Percentiles rank a stretch among this genome's conserved stretches.
Conservation (phyloP, 441 rosid species). For the Gossypium aridum region DNA sequence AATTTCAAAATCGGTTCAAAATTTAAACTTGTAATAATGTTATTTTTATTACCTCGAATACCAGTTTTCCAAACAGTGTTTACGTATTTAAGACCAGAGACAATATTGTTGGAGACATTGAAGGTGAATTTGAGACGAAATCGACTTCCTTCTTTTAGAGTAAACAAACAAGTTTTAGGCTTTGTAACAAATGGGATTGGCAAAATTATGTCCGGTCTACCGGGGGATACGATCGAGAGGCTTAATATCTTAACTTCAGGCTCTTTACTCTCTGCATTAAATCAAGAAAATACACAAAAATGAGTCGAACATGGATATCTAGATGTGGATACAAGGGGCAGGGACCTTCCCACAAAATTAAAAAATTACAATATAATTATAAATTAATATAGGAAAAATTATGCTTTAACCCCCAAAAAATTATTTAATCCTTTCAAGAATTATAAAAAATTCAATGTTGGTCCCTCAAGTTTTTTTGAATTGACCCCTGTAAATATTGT, state of each 20-base stretch:
- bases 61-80: slow-evolving; percentile 55
- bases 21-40: not conserved
- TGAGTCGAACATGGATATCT: too few species aligned
- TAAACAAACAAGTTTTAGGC: slow-evolving; percentile 30
- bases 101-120: slow-evolving; percentile 35
- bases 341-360: too few species aligned
- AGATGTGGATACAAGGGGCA: too few species aligned
- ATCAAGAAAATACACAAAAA: too few species aligned
- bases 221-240: slow-evolving; percentile 31
- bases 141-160: slow-evolving; percentile 40
- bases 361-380: too few species aligned
- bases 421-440: too few species aligned
- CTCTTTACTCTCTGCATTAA: slow-evolving; percentile 27
- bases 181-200: slow-evolving; percentile 27
- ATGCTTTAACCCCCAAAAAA: too few species aligned
- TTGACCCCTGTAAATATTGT: not conserved
- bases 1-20: not conserved
- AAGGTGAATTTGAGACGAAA: slow-evolving; percentile 41
- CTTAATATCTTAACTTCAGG: slow-evolving; percentile 31
- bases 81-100: slow-evolving; percentile 41
- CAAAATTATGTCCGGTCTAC: slow-evolving; percentile 31
- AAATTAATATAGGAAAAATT: too few species aligned
- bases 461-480: too few species aligned
- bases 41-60: slow-evolving; percentile 28
- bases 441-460: too few species aligned